Evolutionary conservation across 2,329 filamentous ascomycete genomes (phyloP), one percentile per base, ranked within the genome.

Genomic region (Ramularia endophylla): DNA sequence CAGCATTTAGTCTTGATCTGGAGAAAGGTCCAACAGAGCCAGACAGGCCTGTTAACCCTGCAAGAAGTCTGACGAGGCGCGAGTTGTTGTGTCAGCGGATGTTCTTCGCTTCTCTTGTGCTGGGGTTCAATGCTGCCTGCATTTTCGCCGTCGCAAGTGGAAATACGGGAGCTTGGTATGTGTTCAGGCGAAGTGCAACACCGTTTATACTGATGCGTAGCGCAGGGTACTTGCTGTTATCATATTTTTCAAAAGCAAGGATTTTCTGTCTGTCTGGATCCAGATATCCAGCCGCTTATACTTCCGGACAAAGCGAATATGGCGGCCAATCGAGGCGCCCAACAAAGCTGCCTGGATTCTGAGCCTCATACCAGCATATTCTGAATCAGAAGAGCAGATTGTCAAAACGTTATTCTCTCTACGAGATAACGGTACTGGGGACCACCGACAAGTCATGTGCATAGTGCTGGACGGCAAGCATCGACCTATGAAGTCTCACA

Each of bases 191-290:
- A n/a, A n/a, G n/a, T n/a, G n/a, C n/a, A n/a, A n/a, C n/a, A n/a
- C n/a, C n/a, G n/a, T n/a, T n/a, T n/a, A 11, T 25, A 11, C 11
- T 25, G 22, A 25, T 6, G 6, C 11, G 11, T 6, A 11, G 6
- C 11, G 22, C 22, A 25, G 22, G 47, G 51, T 54, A 6, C 41
- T 54, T 12, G 36, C 30, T 15, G 45, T 52, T 28, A 55, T 55
- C 22, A 27, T 53, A 4, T 55, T 53, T 40, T 48, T 53, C 40
- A 55, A 55, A 32, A 48, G 46, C 39, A 53, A 53, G 27, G 52
- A 55, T 25, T 52, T 50, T 27, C 32, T 55, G 5, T 52, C 50
- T 2, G 44, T 51, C 15, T 27, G 53, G 27, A 32, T 53, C 8
- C 37, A 44, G 7, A 41, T 41, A 1, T n/a, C 29, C 4, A 43